Conservation (phyloP, 495 filamentous ascomycete genomes). For the Lasiosphaeria ovina region DNA sequence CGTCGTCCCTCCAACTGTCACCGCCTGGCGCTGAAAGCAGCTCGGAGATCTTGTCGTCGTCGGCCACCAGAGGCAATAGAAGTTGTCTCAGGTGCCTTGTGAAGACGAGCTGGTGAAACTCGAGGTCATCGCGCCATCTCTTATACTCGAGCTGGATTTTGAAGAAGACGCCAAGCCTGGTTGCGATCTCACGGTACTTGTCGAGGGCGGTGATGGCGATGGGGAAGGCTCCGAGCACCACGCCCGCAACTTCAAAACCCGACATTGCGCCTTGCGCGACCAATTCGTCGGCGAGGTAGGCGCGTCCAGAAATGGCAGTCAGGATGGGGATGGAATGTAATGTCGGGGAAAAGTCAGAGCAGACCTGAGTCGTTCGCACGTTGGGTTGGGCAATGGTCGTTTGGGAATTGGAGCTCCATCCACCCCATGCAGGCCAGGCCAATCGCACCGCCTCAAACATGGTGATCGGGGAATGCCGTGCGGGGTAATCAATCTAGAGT, state of each 20-base stretch:
- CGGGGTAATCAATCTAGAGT: not conserved
- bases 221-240: slow-evolving; percentile 33
- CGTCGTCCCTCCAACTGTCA: slow-evolving; percentile 12
- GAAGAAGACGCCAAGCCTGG: slow-evolving; percentile 24
- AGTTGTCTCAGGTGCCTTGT: slow-evolving; percentile 14
- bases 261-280: slow-evolving; percentile 18
- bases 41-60: slow-evolving; percentile 1
- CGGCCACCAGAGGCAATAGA: slow-evolving; percentile 13
- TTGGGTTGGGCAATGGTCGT: not conserved
- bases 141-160: slow-evolving; percentile 27
- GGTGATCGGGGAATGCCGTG: not conserved
- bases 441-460: not conserved
- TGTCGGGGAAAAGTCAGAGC: not conserved
- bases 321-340: not conserved
- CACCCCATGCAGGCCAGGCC: not conserved
- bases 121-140: slow-evolving; percentile 23
- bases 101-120: slow-evolving; percentile 19
- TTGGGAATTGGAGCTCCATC: not conserved
- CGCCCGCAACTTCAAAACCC: slow-evolving; percentile 36
- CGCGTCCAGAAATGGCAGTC: not conserved
- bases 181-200: slow-evolving; percentile 29
- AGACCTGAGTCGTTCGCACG: not conserved
- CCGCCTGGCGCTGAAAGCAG: slow-evolving; percentile 18
- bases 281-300: no score
- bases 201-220: slow-evolving; percentile 32